Evolutionary conservation across 2,329 filamentous ascomycete genomes (phyloP), one percentile per base, ranked within the genome.

Genomic region (Fusarium sp.): DNA sequence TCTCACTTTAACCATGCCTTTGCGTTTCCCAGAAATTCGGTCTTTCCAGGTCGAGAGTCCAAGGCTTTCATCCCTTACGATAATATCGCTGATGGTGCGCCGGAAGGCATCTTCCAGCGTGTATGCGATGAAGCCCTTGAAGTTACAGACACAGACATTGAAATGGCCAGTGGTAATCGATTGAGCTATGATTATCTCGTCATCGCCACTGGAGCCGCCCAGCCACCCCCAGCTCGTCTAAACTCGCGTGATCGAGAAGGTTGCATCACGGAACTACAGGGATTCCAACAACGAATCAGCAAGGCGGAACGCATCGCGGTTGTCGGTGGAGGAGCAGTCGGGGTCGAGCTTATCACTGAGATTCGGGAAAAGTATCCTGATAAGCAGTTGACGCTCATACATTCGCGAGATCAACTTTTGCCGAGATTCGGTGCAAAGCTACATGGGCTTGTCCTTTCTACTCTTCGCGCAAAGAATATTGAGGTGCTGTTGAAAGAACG

Each of bases 1-100:
- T 71, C 73, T 1, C 73, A 75, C 14, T 70, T 75, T 6, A 71
- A 75, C 46, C 59, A 67, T 31, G 63, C 71, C 0, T 75, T 75
- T 20, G 22, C 22, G 2, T 75, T 75, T 2, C 73, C 73, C 1
- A 68, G 73, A 1, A 69, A 71, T 27, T 49, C 70, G 0, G 70
- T 75, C 0, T 44, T 75, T 4, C 46, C 70, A 0, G 73, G 65
- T 0, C 24, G 65, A 11, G 73, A 75, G 22, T 42, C 60, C 0
- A 40, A 66, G 1, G 70, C 70, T 0, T 72, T 74, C 6, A 46
- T 75, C 20, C 42, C 64, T 0, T 75, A 74, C 4, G 62, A 71
- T 1, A 73, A 66, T 4, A 31, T 75, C 1, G 40, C 42, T 2
- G 49, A n/a, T 2, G 67, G 24, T 2, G 60, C 73, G 0, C 73